These are phyloP conservation scores for Xerocomus brunneocitrinus DNA, from an alignment of 768 basidiomycete genomes.

Conservation along the genomic window DNA sequence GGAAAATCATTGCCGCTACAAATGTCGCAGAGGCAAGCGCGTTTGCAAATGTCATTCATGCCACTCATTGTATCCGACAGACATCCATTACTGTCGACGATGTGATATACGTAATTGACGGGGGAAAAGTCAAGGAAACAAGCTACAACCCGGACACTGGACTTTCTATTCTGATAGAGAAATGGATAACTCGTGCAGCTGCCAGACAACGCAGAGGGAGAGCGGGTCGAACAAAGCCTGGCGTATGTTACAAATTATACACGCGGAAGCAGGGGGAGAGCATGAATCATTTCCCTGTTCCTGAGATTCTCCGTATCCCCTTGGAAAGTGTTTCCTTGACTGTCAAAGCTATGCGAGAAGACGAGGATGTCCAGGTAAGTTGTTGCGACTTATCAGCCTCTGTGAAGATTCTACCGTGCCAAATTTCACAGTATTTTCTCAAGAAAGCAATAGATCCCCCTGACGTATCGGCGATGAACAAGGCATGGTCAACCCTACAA, in stretches of 20 bases:
- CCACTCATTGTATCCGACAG: slow-evolving; percentile 32
- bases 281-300: slow-evolving; percentile 70
- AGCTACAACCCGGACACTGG: slow-evolving; percentile 65
- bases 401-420: neutral
- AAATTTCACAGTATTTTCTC: slow-evolving; percentile 50
- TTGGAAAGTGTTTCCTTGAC: slow-evolving; percentile 77
- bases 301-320: slow-evolving; percentile 86
- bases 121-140: slow-evolving; percentile 83
- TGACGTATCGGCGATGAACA: slow-evolving; percentile 64
- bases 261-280: slow-evolving; percentile 65
- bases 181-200: slow-evolving; percentile 74
- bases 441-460: slow-evolving; percentile 83
- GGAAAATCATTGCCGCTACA: slow-evolving; percentile 87
- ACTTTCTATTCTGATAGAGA: slow-evolving; percentile 73
- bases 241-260: slow-evolving; percentile 85
- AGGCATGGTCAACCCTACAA: slow-evolving; percentile 66
- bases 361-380: slow-evolving; percentile 70
- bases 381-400: slow-evolving; percentile 5
- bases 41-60: neutral
- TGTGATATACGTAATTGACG: slow-evolving; percentile 78
- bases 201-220: slow-evolving; percentile 83
- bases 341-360: slow-evolving; percentile 74
- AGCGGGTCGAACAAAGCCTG: slow-evolving; percentile 82
- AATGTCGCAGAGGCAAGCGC: slow-evolving; percentile 80
- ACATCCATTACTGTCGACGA: slow-evolving; percentile 92